Conservation (phyloP, 225 moss, liverwort and hornwort species). For the Pseudisothecium myosuroides region DNA sequence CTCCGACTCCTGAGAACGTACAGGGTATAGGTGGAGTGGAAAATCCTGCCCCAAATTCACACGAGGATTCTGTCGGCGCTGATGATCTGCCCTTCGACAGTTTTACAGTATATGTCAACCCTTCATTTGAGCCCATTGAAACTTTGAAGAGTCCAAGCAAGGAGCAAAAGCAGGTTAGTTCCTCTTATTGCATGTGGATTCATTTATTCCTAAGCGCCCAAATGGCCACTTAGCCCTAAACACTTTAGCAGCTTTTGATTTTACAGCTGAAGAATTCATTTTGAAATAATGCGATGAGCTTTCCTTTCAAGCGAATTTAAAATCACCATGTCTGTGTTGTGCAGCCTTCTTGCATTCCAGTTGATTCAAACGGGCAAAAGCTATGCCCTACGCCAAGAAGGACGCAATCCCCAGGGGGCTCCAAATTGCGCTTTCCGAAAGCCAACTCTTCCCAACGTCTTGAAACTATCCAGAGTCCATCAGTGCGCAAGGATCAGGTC, state of each 20-base stretch:
- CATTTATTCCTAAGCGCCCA: neutral
- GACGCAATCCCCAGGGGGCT: constrained; percentile 11
- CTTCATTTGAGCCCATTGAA: constrained; percentile 23
- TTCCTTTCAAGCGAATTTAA: neutral
- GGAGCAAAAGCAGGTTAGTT: constrained; percentile 2
- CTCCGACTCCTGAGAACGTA: neutral
- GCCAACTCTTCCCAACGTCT: constrained; percentile 15
- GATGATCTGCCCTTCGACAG: neutral
- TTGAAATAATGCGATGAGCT: no score
- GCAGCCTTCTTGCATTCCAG: constrained; percentile 23
- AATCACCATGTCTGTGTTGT: neutral
- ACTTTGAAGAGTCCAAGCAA: neutral
- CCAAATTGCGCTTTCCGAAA: constrained; percentile 4
- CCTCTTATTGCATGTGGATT: neutral
- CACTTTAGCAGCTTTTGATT: neutral
- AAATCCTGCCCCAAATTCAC: neutral
- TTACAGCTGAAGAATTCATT: neutral
- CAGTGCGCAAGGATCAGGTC: constrained; percentile 9
- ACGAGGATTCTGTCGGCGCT: neutral
- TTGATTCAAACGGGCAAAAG: constrained; percentile 25
- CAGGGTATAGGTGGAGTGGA: neutral
- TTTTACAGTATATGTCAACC: constrained; percentile 11
- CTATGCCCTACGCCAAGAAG: constrained; percentile 32
- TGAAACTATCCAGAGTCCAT: constrained; percentile 32
- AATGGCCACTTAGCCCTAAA: neutral